Conservation (phyloP, 148 eudicot genomes). For the Simmondsia chinensis region DNA sequence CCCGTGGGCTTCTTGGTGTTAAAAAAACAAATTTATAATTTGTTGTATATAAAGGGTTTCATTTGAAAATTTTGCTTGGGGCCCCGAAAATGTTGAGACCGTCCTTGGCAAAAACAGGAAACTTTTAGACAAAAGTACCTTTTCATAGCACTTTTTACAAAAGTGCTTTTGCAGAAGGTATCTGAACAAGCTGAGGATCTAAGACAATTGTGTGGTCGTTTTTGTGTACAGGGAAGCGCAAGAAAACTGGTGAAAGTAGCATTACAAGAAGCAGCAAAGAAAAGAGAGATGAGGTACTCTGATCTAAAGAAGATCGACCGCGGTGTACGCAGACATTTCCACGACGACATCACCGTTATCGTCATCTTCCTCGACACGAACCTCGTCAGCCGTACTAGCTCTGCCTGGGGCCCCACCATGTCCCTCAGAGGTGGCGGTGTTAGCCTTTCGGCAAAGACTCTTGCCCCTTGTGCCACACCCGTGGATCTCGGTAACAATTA, state of each 20-base stretch:
- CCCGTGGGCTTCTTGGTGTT: no score
- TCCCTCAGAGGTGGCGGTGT: constrained; percentile 50
- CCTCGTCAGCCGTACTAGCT: constrained; percentile 36
- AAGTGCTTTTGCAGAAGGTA: no score
- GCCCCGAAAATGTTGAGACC: no score
- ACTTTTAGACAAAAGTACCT: no score
- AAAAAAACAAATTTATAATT: no score
- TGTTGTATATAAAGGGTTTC: no score
- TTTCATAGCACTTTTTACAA: no score
- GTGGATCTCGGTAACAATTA: constrained; percentile 16
- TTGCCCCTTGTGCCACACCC: constrained; percentile 26
- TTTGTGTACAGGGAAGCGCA: constrained; percentile 50
- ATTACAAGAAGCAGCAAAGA: constrained; percentile 55
- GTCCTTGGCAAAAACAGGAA: no score
- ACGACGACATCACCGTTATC: constrained; percentile 55
- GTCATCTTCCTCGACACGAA: constrained; percentile 46
- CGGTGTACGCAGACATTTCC: constrained; percentile 63
- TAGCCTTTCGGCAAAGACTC: constrained; percentile 26
- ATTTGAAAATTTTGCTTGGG: no score
- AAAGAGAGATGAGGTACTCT: constrained; percentile 65
- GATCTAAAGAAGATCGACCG: constrained; percentile 63
- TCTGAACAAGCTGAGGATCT: no score
- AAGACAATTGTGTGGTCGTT: constrained; percentile 1
- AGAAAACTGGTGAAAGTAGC: constrained; percentile 44
- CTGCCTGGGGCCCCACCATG: constrained; percentile 33